Base-by-base conservation (phyloP, 2,329 filamentous ascomycete species). In the Lasiodiplodia theobromae region DNA sequence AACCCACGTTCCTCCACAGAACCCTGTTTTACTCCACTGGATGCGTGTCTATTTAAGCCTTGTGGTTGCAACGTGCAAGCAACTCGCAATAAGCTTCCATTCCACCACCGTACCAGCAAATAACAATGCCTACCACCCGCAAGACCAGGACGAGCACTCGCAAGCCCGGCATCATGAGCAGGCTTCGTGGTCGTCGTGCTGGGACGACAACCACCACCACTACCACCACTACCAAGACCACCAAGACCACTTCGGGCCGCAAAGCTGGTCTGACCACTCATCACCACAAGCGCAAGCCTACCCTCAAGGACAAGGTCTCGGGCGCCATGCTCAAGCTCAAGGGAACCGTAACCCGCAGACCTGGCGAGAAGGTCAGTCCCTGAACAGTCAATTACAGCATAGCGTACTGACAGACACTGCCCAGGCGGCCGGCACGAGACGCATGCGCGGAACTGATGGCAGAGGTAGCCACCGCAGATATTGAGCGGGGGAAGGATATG, bases 381-480 rank as follows among this genome's bases (percentile, higher is more conserved):
- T 12, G 10, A 25, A 28, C 21, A 23, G 11, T 12, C 18, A 52
- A 28, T 54, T 21, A 28, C 11, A 34, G 58, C 4, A 2, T 21
- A 16, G 10, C 51, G n/a, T 16, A 53, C 69, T 72, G 51, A 74
- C 34, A 28, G 16, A 38, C 0, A 8, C 8, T 21, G n/a, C 25
- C 25, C 31, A 91, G 89, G 91, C 90, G 77, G 90, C 91, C 73
- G 91, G 91, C 34, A 91, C 90, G 62, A 85, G 91, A 69, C 86
- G 91, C 67, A 92, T 92, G 89, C 87, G 88, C 73, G 91, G 91
- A 51, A 93, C 91, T 57, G 91, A 93, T 78, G 91, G 91, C 2
- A 64, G 40, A 40, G 67, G 67, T 18, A 68, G 67, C 40, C 67
- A 68, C 34, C 66, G 21, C 57, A 68, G 47, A 11, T 62, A 54